These are phyloP conservation scores for Ustilago shanxiensis DNA, from an alignment of 1,284 basidiomycete species.

Conservation along the genomic window DNA sequence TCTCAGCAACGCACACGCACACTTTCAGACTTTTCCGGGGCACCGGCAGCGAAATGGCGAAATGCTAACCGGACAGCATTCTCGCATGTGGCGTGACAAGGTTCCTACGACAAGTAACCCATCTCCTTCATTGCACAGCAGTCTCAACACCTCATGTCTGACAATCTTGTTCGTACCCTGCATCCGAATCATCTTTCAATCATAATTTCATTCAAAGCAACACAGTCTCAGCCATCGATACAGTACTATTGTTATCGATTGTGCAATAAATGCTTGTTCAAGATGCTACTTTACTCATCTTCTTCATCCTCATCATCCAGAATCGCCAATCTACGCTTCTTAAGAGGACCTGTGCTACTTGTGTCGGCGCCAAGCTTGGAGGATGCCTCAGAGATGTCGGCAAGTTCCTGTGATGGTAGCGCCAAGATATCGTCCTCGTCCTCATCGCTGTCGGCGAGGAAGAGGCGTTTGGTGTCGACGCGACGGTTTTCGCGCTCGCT, in stretches of 20 bases:
- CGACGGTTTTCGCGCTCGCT: conserved; percentile 29
- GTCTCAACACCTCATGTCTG: background rate
- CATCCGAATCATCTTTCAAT: background rate
- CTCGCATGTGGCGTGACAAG: background rate
- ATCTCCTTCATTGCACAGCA: background rate
- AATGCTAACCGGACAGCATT: conserved; percentile 5
- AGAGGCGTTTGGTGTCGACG: conserved; percentile 39
- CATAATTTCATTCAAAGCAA: background rate
- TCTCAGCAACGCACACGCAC: background rate
- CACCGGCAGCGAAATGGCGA: conserved; percentile 7
- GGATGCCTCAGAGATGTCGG: background rate
- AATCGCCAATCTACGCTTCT: conserved; percentile 39
- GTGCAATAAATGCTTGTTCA: background rate
- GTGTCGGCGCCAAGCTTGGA: conserved; percentile 3
- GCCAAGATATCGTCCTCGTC: conserved; percentile 31
- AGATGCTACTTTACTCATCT: conserved; percentile 2
- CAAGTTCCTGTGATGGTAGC: conserved; percentile 25
- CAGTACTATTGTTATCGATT: background rate
- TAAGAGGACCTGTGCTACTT: conserved; percentile 1
- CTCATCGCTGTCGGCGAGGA: conserved; percentile 40
- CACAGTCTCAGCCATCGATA: background rate
- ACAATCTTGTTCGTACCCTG: background rate
- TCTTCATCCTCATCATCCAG: conserved; percentile 38
- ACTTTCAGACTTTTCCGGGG: background rate
- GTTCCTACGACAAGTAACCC: too few relatives aligned